phyloP scores from a whole-genome alignment of 257 asterid genomes.

The Marsdenia floribunda region DNA sequence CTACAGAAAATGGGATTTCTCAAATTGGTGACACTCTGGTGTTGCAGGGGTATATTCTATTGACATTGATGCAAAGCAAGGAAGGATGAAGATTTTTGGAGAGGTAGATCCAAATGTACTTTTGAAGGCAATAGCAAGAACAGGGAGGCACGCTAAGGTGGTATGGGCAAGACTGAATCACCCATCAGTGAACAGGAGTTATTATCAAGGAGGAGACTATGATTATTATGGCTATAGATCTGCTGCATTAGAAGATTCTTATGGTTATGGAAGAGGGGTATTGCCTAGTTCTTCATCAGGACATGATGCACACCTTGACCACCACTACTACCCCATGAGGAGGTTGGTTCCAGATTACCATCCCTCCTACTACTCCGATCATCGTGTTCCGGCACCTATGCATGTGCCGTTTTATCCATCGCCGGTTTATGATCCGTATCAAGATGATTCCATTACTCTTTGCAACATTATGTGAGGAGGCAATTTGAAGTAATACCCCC shows the following conservation, averaged over 20 bases:
- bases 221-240: not conserved
- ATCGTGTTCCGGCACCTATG: not conserved
- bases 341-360: not conserved
- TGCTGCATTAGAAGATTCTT: not conserved
- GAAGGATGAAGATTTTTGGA: constrained; percentile 25
- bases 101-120: constrained; percentile 46
- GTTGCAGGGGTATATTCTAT: constrained; percentile 38
- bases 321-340: constrained; percentile 2
- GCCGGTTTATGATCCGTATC: not conserved
- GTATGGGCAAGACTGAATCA: constrained; percentile 35
- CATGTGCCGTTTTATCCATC: constrained; percentile 1
- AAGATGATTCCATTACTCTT: not conserved
- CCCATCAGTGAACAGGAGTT: constrained; percentile 19
- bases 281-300: constrained; percentile 4
- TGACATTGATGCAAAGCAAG: constrained; percentile 24
- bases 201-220: not conserved
- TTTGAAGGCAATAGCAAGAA: constrained; percentile 30
- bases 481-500: not conserved
- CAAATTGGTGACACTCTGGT: not conserved
- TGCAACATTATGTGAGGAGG: constrained; percentile 9
- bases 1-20: no score
- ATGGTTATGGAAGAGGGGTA: not conserved
- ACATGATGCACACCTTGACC: constrained; percentile 1
- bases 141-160: constrained; percentile 37
- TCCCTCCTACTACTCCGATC: not conserved